Percentiles rank a stretch among this genome's conserved stretches.
phyloP scores from a whole-genome alignment of 2,329 filamentous ascomycete species.

The Fusarium sp. region DNA sequence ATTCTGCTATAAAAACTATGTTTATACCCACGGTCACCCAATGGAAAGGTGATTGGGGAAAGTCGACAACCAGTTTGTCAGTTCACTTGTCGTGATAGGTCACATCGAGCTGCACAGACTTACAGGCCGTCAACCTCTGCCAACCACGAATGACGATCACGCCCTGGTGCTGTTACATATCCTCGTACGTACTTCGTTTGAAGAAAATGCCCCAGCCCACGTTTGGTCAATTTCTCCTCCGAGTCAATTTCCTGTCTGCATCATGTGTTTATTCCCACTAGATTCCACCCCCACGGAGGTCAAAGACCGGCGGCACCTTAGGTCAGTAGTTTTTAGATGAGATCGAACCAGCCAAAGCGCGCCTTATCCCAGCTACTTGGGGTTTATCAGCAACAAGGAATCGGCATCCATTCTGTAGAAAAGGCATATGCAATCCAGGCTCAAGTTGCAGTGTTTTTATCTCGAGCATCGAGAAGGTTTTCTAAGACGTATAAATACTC shows the following conservation, averaged over 20 bases:
- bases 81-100: background rate
- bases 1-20: background rate
- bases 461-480: background rate
- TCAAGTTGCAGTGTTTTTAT: background rate
- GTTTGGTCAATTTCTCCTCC: slow-evolving; percentile 11
- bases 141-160: slow-evolving; percentile 7
- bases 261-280: slow-evolving; percentile 36
- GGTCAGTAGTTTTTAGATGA: background rate
- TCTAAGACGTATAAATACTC: background rate
- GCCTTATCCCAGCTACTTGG: slow-evolving; percentile 15
- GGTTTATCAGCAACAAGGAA: background rate
- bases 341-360: slow-evolving; percentile 14
- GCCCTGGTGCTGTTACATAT: slow-evolving; percentile 29
- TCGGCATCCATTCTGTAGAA: background rate
- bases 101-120: slow-evolving; percentile 2
- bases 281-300: slow-evolving; percentile 45
- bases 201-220: slow-evolving; percentile 20
- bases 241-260: slow-evolving; percentile 25
- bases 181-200: slow-evolving; percentile 8
- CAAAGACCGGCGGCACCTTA: slow-evolving; percentile 38
- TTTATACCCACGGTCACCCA: background rate
- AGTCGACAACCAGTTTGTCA: slow-evolving; percentile 1
- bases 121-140: slow-evolving; percentile 4
- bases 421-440: background rate
- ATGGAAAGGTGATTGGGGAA: slow-evolving; percentile 1